Evolutionary conservation across 2,329 filamentous ascomycete genomes (phyloP).

Genomic region (Chalaropsis ovoidea): DNA sequence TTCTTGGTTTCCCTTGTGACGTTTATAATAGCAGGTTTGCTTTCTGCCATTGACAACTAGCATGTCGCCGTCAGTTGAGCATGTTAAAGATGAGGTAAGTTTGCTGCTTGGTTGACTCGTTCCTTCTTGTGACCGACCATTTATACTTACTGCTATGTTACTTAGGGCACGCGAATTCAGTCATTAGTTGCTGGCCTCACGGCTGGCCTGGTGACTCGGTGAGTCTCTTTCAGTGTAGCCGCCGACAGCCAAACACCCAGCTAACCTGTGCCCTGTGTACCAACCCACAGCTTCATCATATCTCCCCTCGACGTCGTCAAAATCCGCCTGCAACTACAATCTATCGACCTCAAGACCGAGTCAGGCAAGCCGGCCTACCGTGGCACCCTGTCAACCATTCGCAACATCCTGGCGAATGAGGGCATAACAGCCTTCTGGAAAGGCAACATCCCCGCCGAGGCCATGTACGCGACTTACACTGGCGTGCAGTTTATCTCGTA

Average conservation of each 20-base stretch:
- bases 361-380: conserved; percentile 45
- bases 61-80: conserved; percentile 16
- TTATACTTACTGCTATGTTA: conserved; percentile 12
- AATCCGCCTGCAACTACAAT: conserved; percentile 88
- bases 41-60: not conserved
- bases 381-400: conserved; percentile 65
- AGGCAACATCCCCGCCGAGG: conserved; percentile 89
- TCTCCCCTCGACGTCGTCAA: conserved; percentile 96
- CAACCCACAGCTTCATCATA: conserved; percentile 62
- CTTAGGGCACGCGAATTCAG: conserved; percentile 46
- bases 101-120: not conserved
- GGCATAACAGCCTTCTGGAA: conserved; percentile 88
- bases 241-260: not conserved
- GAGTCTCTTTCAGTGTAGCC: conserved; percentile 28
- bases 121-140: not conserved
- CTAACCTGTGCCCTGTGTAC: not conserved
- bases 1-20: not conserved
- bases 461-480: conserved; percentile 87
- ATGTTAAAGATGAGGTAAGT: conserved; percentile 26
- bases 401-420: conserved; percentile 67
- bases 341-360: conserved; percentile 14
- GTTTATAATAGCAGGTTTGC: not conserved
- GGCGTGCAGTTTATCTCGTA: conserved; percentile 86
- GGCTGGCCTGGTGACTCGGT: conserved; percentile 83
- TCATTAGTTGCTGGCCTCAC: conserved; percentile 47